These are phyloP conservation scores for Dalbergia cochinchinensis DNA, from an alignment of 306 rosid genomes.

Conservation along the genomic window DNA sequence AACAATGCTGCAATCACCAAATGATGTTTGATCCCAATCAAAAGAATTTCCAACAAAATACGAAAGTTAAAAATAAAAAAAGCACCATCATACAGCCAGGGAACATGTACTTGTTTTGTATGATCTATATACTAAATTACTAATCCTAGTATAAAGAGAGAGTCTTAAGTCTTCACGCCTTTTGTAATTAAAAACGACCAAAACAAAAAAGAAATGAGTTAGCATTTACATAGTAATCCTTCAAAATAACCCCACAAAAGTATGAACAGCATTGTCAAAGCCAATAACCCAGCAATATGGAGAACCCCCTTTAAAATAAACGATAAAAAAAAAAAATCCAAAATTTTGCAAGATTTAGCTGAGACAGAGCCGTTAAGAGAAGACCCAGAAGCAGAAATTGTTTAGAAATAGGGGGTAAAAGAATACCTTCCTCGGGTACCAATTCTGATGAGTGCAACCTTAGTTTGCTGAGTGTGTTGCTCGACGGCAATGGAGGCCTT, in stretches of 20 bases:
- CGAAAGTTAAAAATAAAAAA: background rate
- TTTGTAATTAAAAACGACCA: background rate
- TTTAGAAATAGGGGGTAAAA: background rate
- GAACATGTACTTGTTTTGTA: background rate
- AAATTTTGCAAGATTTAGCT: background rate
- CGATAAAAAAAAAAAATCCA: background rate
- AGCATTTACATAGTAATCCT: background rate
- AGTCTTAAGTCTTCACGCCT: background rate
- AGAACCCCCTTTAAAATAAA: background rate
- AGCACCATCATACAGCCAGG: background rate
- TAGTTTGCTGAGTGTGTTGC: slow-evolving; percentile 63
- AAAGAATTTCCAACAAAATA: background rate
- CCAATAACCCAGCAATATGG: background rate
- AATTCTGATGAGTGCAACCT: slow-evolving; percentile 73
- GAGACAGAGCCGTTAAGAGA: background rate
- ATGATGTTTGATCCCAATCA: background rate
- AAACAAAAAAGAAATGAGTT: background rate
- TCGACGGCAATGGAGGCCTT: slow-evolving; percentile 84
- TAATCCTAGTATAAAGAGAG: background rate
- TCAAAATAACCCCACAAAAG: background rate
- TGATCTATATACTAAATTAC: background rate
- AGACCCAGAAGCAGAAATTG: background rate
- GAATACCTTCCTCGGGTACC: slow-evolving; percentile 90
- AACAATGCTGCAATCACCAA: background rate
- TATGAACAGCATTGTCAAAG: background rate